phyloP scores from a whole-genome alignment of 768 basidiomycete species.

The Trametes gibbosa region DNA sequence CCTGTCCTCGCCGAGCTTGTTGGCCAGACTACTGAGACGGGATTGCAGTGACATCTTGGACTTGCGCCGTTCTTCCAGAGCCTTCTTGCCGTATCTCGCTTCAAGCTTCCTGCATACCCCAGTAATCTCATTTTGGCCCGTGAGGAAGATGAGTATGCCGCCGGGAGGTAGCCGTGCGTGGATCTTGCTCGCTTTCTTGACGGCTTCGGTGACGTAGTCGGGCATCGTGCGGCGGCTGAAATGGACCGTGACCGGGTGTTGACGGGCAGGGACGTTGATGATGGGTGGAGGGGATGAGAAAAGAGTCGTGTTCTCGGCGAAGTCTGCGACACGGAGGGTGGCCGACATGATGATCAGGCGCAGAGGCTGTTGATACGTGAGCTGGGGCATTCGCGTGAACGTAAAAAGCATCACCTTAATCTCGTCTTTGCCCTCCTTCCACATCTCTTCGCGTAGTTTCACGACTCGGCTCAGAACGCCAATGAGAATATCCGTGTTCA shows the following conservation, averaged over 20 bases:
- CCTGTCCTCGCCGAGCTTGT: slow-evolving; percentile 6
- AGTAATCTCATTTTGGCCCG: slow-evolving; percentile 93
- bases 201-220: slow-evolving; percentile 88
- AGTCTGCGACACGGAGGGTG: slow-evolving; percentile 90
- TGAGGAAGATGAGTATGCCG: slow-evolving; percentile 90
- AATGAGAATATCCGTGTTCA: slow-evolving; percentile 97
- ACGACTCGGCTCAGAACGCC: slow-evolving; percentile 95
- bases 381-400: background rate
- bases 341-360: slow-evolving; percentile 99
- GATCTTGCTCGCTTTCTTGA: slow-evolving; percentile 88
- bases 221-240: slow-evolving; percentile 83
- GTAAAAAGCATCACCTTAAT: slow-evolving; percentile 52
- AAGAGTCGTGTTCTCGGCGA: slow-evolving; percentile 78
- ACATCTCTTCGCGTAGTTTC: slow-evolving; percentile 84
- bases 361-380: slow-evolving; percentile 54
- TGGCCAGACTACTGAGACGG: slow-evolving; percentile 8
- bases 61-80: slow-evolving; percentile 51
- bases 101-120: slow-evolving; percentile 83
- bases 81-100: slow-evolving; percentile 67
- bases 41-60: slow-evolving; percentile 23
- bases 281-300: slow-evolving; percentile 88
- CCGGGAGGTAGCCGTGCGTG: slow-evolving; percentile 90
- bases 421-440: slow-evolving; percentile 72
- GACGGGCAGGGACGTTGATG: slow-evolving; percentile 84
- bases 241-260: slow-evolving; percentile 93